A percentile compares a stretch with the other conserved stretches of the same genome.
Conservation (phyloP, 202 grass and related monocot genomes). For the Saccharum hybrid region DNA sequence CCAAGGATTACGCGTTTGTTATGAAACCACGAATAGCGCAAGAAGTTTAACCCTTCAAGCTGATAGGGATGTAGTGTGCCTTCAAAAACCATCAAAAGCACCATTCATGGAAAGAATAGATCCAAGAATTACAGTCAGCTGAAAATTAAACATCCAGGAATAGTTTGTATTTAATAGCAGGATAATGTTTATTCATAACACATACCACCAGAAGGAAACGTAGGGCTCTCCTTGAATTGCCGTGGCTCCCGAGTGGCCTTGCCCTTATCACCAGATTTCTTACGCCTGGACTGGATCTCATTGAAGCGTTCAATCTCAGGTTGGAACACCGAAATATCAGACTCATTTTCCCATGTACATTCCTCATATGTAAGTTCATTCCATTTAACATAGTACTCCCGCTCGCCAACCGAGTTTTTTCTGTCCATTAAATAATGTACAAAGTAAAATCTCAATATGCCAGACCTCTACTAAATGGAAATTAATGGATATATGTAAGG, state of each 20-base stretch:
- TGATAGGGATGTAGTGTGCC: constrained; percentile 92
- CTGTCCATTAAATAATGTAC: constrained; percentile 47
- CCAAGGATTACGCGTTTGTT: constrained; percentile 93
- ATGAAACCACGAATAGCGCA: constrained; percentile 86
- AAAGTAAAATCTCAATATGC: constrained; percentile 45
- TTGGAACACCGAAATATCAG: constrained; percentile 85
- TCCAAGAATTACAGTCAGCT: constrained; percentile 36
- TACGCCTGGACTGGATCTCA: constrained; percentile 67
- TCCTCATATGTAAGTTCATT: constrained; percentile 98
- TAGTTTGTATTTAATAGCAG: constrained; percentile 45
- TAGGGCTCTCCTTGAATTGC: constrained; percentile 63
- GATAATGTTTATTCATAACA: constrained; percentile 9
- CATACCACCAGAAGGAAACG: constrained; percentile 82
- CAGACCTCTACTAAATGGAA: constrained; percentile 34
- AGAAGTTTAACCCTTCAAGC: constrained; percentile 94
- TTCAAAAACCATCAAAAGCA: constrained; percentile 57
- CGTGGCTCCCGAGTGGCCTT: constrained; percentile 50
- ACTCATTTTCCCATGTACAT: constrained; percentile 89
- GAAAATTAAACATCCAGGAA: constrained; percentile 47
- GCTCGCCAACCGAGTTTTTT: constrained; percentile 61
- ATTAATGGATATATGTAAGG: constrained; percentile 20
- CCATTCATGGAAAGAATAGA: constrained; percentile 39
- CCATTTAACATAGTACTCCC: constrained; percentile 92
- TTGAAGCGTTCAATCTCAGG: constrained; percentile 79
- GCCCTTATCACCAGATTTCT: constrained; percentile 61